These are phyloP conservation scores for Aspergillus tamarii DNA, from an alignment of 2,329 filamentous ascomycete genomes.

Conservation along the genomic window DNA sequence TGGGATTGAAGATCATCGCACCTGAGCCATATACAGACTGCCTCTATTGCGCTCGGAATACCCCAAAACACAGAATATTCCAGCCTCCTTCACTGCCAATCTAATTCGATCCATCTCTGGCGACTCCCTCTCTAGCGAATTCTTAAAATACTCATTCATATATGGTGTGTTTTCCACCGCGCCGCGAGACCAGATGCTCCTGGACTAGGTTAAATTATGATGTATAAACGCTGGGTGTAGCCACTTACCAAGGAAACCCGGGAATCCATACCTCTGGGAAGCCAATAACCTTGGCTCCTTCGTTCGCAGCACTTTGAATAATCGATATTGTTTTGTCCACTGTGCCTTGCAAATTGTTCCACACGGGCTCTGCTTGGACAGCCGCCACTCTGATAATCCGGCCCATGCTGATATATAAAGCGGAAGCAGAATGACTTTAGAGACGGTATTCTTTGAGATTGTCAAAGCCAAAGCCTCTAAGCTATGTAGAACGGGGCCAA, in stretches of 20 bases:
- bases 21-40: constrained; percentile 52
- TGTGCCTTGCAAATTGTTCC: constrained; percentile 60
- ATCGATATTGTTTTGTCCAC: constrained; percentile 61
- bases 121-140: constrained; percentile 34
- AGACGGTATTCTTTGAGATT: no score
- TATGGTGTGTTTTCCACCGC: no score
- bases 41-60: constrained; percentile 46
- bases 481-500: no score
- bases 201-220: no score
- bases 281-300: constrained; percentile 58
- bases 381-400: constrained; percentile 15
- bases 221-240: no score
- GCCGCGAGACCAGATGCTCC: no score
- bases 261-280: constrained; percentile 61
- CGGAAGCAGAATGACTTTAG: no score
- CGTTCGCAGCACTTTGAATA: constrained; percentile 58
- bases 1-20: constrained; percentile 20
- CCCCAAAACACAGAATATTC: constrained; percentile 50
- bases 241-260: constrained; percentile 56
- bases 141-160: constrained; percentile 12
- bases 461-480: no score
- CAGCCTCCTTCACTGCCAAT: constrained; percentile 35
- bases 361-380: constrained; percentile 60
- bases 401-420: no score
- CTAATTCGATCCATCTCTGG: constrained; percentile 44